Evolutionary conservation across 257 asterid species (phyloP).

Genomic region (Ilex asprella): DNA sequence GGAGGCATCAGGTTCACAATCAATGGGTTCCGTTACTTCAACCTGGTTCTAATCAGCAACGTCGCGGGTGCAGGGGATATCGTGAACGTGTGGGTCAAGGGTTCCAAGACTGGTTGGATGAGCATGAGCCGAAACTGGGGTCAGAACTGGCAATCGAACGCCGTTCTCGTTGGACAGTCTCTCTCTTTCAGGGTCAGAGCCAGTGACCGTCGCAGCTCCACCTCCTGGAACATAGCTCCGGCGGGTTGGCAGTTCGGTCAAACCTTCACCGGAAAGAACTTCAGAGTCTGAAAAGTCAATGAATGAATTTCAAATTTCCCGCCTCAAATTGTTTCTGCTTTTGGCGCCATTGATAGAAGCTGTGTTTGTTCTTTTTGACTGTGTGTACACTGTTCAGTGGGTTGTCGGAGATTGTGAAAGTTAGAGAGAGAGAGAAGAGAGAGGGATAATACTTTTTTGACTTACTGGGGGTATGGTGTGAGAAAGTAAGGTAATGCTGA

Average conservation of each 20-base stretch:
- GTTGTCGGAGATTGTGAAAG: conserved; percentile 26
- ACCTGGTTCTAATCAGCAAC: conserved; percentile 57
- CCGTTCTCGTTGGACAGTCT: conserved; percentile 49
- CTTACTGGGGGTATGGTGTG: too few relatives aligned
- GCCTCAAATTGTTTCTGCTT: not conserved
- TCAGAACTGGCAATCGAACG: conserved; percentile 80
- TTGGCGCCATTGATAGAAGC: conserved; percentile 1
- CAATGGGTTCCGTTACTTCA: conserved; percentile 77
- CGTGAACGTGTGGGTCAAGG: conserved; percentile 54
- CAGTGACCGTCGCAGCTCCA: conserved; percentile 68
- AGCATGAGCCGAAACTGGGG: conserved; percentile 86
- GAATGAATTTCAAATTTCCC: not conserved
- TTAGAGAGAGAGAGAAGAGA: not conserved
- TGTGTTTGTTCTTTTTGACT: conserved; percentile 9
- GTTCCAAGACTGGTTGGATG: conserved; percentile 62
- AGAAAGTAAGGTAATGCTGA: too few relatives aligned
- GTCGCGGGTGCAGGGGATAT: conserved; percentile 93
- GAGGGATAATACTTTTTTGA: too few relatives aligned
- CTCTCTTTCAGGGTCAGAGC: conserved; percentile 65
- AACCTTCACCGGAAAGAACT: conserved; percentile 72
- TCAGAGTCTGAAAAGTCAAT: conserved; percentile 35
- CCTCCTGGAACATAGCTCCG: conserved; percentile 75
- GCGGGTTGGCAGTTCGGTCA: conserved; percentile 79
- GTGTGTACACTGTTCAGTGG: conserved; percentile 12
- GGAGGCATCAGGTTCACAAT: conserved; percentile 81